These are phyloP conservation scores for Fennellomyces sp. DNA, from an alignment of 371 early-diverging fungal species.

Conservation along the genomic window DNA sequence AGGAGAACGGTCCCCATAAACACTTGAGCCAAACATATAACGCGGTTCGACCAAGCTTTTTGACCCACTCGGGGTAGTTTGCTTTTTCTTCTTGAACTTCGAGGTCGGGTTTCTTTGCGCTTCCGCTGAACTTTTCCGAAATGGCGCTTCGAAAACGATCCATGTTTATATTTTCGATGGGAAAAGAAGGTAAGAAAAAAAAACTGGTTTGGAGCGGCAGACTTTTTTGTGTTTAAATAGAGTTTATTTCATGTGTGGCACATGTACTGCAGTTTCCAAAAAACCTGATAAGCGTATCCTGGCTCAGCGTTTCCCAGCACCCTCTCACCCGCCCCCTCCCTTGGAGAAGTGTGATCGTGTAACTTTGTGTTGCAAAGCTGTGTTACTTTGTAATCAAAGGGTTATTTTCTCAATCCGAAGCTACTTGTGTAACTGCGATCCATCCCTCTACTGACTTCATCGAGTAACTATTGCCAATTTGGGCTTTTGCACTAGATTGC, in stretches of 20 bases:
- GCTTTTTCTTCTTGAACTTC: constrained; percentile 10
- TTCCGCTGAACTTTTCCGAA: not conserved
- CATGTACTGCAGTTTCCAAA: too few relatives aligned
- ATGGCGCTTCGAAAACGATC: not conserved
- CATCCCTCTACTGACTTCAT: not conserved
- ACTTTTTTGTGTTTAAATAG: too few relatives aligned
- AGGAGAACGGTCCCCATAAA: constrained; percentile 9
- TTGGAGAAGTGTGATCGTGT: constrained; percentile 3
- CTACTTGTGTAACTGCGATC: not conserved
- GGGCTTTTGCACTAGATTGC: too few relatives aligned
- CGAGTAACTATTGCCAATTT: not conserved
- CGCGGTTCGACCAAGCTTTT: not conserved
- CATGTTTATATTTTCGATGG: not conserved
- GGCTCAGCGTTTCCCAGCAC: too few relatives aligned
- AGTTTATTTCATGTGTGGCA: too few relatives aligned
- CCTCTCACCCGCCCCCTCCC: too few relatives aligned
- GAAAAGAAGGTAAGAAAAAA: not conserved
- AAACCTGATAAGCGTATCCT: too few relatives aligned
- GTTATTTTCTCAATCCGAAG: not conserved
- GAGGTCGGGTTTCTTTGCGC: not conserved
- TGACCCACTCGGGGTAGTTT: constrained; percentile 9
- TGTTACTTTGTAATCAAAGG: constrained; percentile 1
- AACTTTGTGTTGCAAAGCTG: not conserved
- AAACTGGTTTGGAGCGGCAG: too few relatives aligned
- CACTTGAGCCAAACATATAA: constrained; percentile 6